Percentiles rank a stretch among this genome's conserved stretches.
phyloP scores from a whole-genome alignment of 2,329 filamentous ascomycete genomes.

The Metarhizium robertsii region DNA sequence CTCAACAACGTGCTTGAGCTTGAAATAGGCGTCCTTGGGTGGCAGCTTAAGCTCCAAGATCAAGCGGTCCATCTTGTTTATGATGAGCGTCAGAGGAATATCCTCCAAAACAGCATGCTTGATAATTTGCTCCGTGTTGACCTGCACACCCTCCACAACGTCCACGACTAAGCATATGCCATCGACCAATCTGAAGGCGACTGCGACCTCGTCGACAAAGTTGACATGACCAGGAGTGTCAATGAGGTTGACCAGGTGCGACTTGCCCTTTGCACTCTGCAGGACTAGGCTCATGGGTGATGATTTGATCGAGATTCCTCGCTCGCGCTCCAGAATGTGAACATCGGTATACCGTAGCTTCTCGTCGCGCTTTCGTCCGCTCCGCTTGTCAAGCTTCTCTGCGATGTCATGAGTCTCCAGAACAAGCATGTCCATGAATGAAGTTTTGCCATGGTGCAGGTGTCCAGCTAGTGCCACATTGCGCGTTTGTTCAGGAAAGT shows the following conservation, averaged over 20 bases:
- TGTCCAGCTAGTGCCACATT: slow-evolving; percentile 91
- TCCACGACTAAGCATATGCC: slow-evolving; percentile 91
- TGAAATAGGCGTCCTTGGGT: slow-evolving; percentile 95
- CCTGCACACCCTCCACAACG: slow-evolving; percentile 96
- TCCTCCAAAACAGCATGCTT: slow-evolving; percentile 89
- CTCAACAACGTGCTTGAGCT: slow-evolving; percentile 96
- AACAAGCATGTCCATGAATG: slow-evolving; percentile 97
- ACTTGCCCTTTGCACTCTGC: slow-evolving; percentile 83
- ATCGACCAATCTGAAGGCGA: slow-evolving; percentile 77
- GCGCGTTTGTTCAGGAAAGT: slow-evolving; percentile 86
- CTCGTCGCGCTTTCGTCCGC: slow-evolving; percentile 74
- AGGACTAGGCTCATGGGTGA: slow-evolving; percentile 91
- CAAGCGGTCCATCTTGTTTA: slow-evolving; percentile 96
- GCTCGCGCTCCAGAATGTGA: slow-evolving; percentile 78
- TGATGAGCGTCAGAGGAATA: slow-evolving; percentile 76
- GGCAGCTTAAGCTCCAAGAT: slow-evolving; percentile 92
- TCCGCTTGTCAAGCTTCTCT: slow-evolving; percentile 69
- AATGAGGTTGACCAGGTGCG: slow-evolving; percentile 86
- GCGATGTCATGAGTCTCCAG: slow-evolving; percentile 86
- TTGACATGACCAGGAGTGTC: slow-evolving; percentile 98
- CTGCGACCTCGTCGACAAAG: slow-evolving; percentile 94
- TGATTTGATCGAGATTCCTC: slow-evolving; percentile 85
- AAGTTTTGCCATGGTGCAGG: slow-evolving; percentile 94
- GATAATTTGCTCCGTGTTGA: slow-evolving; percentile 95
- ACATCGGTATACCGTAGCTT: slow-evolving; percentile 93